These are phyloP conservation scores for Aspergillus affinis DNA, from an alignment of 495 filamentous ascomycete species.

Conservation along the genomic window DNA sequence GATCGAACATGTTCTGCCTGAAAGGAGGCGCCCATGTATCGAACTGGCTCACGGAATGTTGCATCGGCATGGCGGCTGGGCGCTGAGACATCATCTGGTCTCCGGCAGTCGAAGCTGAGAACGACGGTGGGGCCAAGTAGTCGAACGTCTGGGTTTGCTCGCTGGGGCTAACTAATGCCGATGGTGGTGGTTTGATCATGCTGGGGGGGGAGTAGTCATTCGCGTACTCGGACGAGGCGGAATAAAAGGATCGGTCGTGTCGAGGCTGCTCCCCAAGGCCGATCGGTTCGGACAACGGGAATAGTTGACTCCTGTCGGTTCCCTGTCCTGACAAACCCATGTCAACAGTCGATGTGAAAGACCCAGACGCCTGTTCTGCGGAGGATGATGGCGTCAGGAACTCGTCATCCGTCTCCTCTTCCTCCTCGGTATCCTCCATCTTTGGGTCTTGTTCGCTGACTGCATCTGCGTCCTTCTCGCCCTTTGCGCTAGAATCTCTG, in stretches of 20 bases:
- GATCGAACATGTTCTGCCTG: constrained; percentile 41
- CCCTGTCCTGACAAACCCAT: constrained; percentile 23
- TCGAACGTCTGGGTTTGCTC: constrained; percentile 34
- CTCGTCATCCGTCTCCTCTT: constrained; percentile 27
- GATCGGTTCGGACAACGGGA: constrained; percentile 33
- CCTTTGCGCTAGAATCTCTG: constrained; percentile 39
- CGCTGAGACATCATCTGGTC: constrained; percentile 19
- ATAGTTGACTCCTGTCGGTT: constrained; percentile 20
- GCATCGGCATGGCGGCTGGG: constrained; percentile 27
- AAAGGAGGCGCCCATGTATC: constrained; percentile 41
- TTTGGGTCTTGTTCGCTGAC: constrained; percentile 30
- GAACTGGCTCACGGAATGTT: constrained; percentile 24
- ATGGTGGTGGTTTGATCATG: constrained; percentile 33
- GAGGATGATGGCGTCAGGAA: constrained; percentile 36
- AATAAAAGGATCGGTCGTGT: constrained; percentile 34
- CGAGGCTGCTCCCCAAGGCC: constrained; percentile 33
- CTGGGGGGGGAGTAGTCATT: constrained; percentile 35
- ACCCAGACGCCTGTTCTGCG: constrained; percentile 27
- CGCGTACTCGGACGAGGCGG: constrained; percentile 32
- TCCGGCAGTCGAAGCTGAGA: constrained; percentile 22
- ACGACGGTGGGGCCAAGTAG: constrained; percentile 30
- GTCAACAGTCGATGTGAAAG: constrained; percentile 33
- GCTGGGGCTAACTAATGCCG: constrained; percentile 33
- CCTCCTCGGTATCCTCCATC: constrained; percentile 19
- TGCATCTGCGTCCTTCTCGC: constrained; percentile 37